Evolutionary conservation across 148 eudicot genomes (phyloP), one percentile per base, ranked within the genome.

Genomic region (Arctostaphylos glauca): DNA sequence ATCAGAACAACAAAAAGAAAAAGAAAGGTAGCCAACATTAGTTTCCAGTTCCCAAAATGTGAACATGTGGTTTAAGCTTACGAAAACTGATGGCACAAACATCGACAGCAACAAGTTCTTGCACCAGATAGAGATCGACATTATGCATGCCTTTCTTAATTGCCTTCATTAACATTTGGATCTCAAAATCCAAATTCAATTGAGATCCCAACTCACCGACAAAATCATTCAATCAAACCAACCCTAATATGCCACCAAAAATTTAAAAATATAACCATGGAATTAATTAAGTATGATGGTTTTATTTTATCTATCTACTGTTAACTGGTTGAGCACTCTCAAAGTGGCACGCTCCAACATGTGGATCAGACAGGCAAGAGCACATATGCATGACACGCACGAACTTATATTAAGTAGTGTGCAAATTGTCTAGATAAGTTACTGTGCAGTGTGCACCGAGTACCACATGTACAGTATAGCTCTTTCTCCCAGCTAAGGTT

Each of bases 1-100:
- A 52, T 25, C 78, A 50, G 14, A 82, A 16, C 86, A 96, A 87
- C 38, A 23, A 88, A 76, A 81, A 59, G 52, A 82, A 80, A 73
- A 5, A 19, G 2, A 55, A 77, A 75, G 38, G 43, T 23, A 3
- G 55, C 21, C 3, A 74, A 4, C 16, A 74, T 60, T 13, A 21
- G 43, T 31, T 21, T 62, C 3, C 10, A 14, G 6, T 10, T 7
- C 10, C 18, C 12, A 70, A 47, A 62, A 62, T 70, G 60, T 49
- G 9, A 31, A 53, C 53, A 44, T 16, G 49, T 25, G 16, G 50
- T 8, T 49, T 9, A 18, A 68, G 50, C 4, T 49, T 9, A 18
- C 52, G 48, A 16, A 60, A 49, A 50, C 15, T 16, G 47, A 0
- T 52, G 59, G 18, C 78, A 75, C 43, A 52, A 52, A 75, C 15